Base-by-base conservation (phyloP, 1,284 basidiomycete species). In the Trichosporon sp. region DNA sequence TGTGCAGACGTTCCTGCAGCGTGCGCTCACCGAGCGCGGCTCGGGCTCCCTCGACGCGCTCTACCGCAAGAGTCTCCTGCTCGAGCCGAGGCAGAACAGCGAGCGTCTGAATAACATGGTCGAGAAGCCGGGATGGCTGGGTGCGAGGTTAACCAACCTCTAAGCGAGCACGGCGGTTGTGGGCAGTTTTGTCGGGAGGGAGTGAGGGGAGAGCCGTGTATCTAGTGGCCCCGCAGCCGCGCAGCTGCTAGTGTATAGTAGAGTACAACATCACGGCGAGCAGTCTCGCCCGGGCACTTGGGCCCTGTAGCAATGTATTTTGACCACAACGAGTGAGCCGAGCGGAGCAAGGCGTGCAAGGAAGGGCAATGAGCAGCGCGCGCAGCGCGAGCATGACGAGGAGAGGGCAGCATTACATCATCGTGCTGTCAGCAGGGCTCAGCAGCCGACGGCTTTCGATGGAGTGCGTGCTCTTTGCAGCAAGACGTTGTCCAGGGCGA, bases 61-160 rank as follows among this genome's bases (percentile, higher is more conserved):
- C 59, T 84, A 84, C 68, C 75, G 83, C 26, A 84, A 84, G 75
- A 80, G 78, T 70, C 75, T 84, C 69, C 75, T 84, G 77, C 78
- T 84, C 14, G 83, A 84, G 70, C 83, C 83, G 14, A 73, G 83
- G 21, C 79, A 81, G 66, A 79, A 79, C 8, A 73, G 75, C 6
- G 82, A 83, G 72, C 77, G 75, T 68, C 65, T 82, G n/a, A 76
- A 73, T 56, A 73, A 75, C 32, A 76, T 76, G 11, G 74, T 82
- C 35, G 82, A 83, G 71, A 78, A 75, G 73, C 81, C 82, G 1
- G 76, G 77, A 10, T 83, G 81, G 81, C 70, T 83, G 8, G 69
- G 73, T 1, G 72, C 65, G 19, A 54, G 65, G 69, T 35, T 73
- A 43, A 63, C 59, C 2, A 63, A 63, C 32, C 59, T 63, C 14